phyloP scores from a whole-genome alignment of 2,329 filamentous ascomycete species.

The Beauveria varroae region DNA sequence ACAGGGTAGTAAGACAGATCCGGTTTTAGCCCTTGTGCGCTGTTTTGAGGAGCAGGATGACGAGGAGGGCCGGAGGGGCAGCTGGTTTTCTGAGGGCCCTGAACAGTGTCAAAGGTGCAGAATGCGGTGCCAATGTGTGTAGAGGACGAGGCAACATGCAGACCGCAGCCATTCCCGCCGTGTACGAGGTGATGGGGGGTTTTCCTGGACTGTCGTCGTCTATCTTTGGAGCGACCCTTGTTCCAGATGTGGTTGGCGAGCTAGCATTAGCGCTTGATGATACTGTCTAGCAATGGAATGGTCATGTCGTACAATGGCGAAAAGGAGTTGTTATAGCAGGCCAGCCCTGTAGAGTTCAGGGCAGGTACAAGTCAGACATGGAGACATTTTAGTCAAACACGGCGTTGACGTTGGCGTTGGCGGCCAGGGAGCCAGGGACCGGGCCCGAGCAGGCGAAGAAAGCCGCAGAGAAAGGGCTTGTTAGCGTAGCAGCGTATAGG shows the following conservation, averaged over 20 bases:
- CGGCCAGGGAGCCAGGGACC: slow-evolving; percentile 8
- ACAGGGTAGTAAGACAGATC: slow-evolving; percentile 1
- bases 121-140: neutral
- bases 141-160: neutral
- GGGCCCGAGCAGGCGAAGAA: neutral
- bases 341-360: neutral
- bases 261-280: slow-evolving; percentile 2
- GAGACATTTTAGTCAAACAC: neutral
- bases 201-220: neutral
- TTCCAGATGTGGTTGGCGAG: slow-evolving; percentile 7
- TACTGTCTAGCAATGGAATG: neutral
- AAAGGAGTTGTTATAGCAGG: neutral
- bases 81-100: neutral
- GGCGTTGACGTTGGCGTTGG: neutral
- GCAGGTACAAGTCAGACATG: neutral
- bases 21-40: neutral
- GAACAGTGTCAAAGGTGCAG: neutral
- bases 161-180: neutral
- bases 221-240: neutral
- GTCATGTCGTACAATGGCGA: slow-evolving; percentile 6
- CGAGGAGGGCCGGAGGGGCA: neutral
- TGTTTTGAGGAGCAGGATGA: neutral
- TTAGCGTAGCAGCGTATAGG: slow-evolving; percentile 8
- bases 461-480: neutral
- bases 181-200: neutral